Base-by-base conservation (phyloP, 805 yeast genomes). In the Candida sonorensis region DNA sequence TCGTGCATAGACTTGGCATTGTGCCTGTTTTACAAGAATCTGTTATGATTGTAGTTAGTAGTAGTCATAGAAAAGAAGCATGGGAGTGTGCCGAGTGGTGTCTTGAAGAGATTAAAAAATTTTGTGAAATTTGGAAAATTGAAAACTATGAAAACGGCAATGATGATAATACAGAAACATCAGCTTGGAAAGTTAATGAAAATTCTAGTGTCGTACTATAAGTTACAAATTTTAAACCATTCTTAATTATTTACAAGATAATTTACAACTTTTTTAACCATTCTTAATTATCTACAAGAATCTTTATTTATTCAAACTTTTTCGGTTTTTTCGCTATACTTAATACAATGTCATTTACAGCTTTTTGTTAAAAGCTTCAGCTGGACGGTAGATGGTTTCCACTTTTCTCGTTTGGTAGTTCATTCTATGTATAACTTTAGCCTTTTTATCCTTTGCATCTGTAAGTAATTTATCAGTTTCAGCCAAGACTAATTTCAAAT, bases 401-500 rank as follows among this genome's bases (percentile, higher is more conserved):
- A 79, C 63, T 37, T 55, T 62, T 42, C 73, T 64, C 28, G 65
- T 65, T 15, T 59, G 66, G 34, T 75, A 72, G 52, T 84, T 77
- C 70, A 78, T 84, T 36, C 77, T 69, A 44, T 71, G 69, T 34
- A 71, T 62, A 10, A 70, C 62, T 24, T 65, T 55, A 13, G 72
- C 66, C 16, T 68, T 66, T 47, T 75, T 75, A 37, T 72, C 72
- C 30, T 49, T 51, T 38, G 48, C 49, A 15, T 45, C 46, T 12
- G 45, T 44, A 15, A 50, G 37, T 13, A 51, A 44, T 31, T 48
- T 69, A 12, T 62, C 64, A 9, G 62, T 46, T 45, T 69, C 73
- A 2, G 87, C 80, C 37, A 67, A 49, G 4, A 76, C 71, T 7
- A 71, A 64, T 36, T 80, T 79, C 45, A 79, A 57, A 59, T 55